A percentile compares a stretch with the other conserved stretches of the same genome.
Conservation (phyloP, 1,284 basidiomycete genomes). For the Ganoderma multipileum region DNA sequence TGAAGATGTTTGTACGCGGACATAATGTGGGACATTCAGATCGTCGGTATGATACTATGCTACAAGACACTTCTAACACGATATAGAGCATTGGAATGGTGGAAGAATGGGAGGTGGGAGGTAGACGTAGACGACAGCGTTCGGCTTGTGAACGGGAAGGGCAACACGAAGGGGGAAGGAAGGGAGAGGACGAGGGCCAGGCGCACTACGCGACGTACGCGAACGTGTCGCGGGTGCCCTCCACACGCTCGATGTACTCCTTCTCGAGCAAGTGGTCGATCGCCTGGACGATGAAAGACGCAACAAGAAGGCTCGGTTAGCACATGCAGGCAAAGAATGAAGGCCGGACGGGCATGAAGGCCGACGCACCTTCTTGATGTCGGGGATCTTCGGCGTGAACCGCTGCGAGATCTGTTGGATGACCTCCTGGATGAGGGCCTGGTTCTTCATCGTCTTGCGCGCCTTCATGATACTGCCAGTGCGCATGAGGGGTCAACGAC, state of each 20-base stretch:
- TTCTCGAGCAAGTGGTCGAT: constrained; percentile 97
- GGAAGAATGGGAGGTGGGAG: constrained; percentile 4
- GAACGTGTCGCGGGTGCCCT: constrained; percentile 82
- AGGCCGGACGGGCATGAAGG: constrained; percentile 5
- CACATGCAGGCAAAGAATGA: neutral
- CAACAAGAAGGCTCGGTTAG: neutral
- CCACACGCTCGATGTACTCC: constrained; percentile 95
- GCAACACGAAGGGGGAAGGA: neutral
- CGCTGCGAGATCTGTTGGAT: constrained; percentile 90
- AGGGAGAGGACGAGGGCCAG: constrained; percentile 2
- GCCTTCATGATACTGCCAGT: constrained; percentile 92
- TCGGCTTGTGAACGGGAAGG: neutral
- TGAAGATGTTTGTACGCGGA: neutral
- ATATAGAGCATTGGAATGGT: constrained; percentile 28
- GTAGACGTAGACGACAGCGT: neutral
- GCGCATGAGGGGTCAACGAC: neutral
- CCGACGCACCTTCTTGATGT: constrained; percentile 83
- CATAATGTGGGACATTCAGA: constrained; percentile 6
- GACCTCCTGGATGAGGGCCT: constrained; percentile 93
- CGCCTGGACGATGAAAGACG: constrained; percentile 65
- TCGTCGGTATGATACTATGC: constrained; percentile 32
- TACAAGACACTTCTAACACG: constrained; percentile 37
- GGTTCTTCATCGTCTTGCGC: constrained; percentile 97
- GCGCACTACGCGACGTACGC: constrained; percentile 70
- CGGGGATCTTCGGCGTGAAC: constrained; percentile 90